Conservation (phyloP, 768 basidiomycete species). For the Dentipellis sp. region DNA sequence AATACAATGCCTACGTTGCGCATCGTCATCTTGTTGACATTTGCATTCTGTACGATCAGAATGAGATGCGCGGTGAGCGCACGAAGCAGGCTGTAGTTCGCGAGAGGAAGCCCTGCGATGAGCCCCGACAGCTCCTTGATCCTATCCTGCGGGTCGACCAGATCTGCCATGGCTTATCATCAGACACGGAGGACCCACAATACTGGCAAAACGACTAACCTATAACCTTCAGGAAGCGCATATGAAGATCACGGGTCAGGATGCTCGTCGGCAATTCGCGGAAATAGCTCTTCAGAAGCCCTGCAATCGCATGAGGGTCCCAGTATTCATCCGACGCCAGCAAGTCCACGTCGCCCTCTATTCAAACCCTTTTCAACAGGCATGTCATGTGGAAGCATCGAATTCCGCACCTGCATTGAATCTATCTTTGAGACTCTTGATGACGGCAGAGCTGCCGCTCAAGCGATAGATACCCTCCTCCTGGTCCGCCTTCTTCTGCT, state of each 20-base stretch:
- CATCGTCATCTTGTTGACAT: conserved; percentile 96
- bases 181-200: background rate
- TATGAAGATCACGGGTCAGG: conserved; percentile 85
- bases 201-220: conserved; percentile 42
- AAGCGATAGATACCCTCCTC: conserved; percentile 98
- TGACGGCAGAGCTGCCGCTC: conserved; percentile 90
- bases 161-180: conserved; percentile 42
- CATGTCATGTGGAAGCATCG: background rate
- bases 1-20: conserved; percentile 98
- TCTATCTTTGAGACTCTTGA: conserved; percentile 86
- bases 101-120: conserved; percentile 79
- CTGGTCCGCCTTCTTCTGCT: conserved; percentile 87
- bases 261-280: conserved; percentile 91
- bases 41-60: conserved; percentile 84
- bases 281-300: conserved; percentile 86
- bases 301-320: conserved; percentile 97
- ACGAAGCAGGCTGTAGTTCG: conserved; percentile 90
- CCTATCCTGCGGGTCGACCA: conserved; percentile 80
- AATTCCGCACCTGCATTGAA: conserved; percentile 72
- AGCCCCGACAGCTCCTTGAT: conserved; percentile 81
- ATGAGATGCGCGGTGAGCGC: conserved; percentile 94
- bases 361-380: conserved; percentile 8
- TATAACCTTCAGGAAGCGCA: conserved; percentile 86
- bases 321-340: conserved; percentile 84
- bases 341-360: conserved; percentile 95